phyloP scores from a whole-genome alignment of 1,284 basidiomycete species.

The Cystobasidium pallidum region DNA sequence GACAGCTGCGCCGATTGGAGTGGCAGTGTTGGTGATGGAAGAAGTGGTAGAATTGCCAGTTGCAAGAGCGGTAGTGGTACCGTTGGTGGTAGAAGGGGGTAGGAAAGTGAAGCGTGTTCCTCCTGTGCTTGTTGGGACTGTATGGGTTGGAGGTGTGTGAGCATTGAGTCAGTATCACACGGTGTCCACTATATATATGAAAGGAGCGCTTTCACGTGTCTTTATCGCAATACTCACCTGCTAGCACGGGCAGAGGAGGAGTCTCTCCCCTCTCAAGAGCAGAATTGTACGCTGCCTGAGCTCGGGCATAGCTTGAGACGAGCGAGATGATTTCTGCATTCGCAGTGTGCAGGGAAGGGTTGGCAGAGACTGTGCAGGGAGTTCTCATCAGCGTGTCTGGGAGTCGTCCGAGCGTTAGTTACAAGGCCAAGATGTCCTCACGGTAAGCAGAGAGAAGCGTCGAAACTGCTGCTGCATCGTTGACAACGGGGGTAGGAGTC shows the following conservation, averaged over 20 bases:
- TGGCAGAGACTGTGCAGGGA: conserved; percentile 7
- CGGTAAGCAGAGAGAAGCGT: conserved; percentile 13
- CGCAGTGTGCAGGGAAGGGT: conserved; percentile 20
- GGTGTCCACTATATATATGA: too few species aligned
- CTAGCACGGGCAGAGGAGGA: conserved; percentile 20
- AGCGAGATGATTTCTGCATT: conserved; percentile 29
- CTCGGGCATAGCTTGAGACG: conserved; percentile 21
- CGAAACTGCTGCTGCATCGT: conserved; percentile 16
- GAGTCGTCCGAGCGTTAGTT: background rate
- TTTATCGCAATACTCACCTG: conserved; percentile 10
- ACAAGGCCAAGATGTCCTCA: background rate
- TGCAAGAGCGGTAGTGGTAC: background rate
- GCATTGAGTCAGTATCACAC: too few species aligned
- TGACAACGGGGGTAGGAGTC: background rate
- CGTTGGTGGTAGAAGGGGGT: background rate
- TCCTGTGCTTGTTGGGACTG: conserved; percentile 14
- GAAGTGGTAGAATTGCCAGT: background rate
- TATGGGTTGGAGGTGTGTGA: too few species aligned
- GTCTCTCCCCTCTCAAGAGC: conserved; percentile 31
- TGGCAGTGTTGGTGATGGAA: background rate
- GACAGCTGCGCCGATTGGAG: conserved; percentile 3
- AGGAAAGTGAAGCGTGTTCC: background rate
- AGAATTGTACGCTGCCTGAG: conserved; percentile 30
- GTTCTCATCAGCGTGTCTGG: background rate
- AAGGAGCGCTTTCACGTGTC: too few species aligned